Conservation (phyloP, 345 rosid genomes). For the Syzygium aqueum region DNA sequence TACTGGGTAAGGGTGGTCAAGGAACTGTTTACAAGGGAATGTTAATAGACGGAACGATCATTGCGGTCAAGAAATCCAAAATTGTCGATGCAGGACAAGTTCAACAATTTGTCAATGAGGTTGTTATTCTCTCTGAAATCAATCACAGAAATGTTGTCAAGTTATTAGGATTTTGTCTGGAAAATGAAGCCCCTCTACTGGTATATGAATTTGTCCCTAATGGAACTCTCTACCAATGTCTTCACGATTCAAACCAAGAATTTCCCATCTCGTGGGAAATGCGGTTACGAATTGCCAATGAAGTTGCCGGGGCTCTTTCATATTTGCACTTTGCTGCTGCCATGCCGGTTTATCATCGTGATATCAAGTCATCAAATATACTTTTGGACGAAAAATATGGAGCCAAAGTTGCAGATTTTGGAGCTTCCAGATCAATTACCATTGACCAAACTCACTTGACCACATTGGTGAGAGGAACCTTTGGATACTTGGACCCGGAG, state of each 20-base stretch:
- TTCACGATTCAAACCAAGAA: background rate
- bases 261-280: background rate
- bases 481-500: background rate
- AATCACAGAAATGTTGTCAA: too few relatives aligned
- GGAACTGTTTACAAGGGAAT: background rate
- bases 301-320: fast-evolving
- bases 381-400: background rate
- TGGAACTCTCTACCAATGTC: background rate
- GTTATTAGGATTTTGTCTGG: too few relatives aligned
- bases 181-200: background rate
- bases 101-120: fast-evolving
- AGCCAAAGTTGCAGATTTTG: background rate
- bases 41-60: fast-evolving
- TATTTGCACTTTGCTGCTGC: background rate
- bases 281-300: too few relatives aligned
- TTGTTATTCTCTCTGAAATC: background rate
- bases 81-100: background rate
- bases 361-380: background rate
- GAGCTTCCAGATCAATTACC: background rate
- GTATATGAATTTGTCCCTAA: background rate
- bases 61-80: background rate
- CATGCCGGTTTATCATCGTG: fast-evolving
- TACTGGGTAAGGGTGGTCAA: background rate
- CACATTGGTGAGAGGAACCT: background rate
- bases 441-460: background rate